phyloP scores from a whole-genome alignment of 2,329 filamentous ascomycete species.

The Xylariaceae sp. region DNA sequence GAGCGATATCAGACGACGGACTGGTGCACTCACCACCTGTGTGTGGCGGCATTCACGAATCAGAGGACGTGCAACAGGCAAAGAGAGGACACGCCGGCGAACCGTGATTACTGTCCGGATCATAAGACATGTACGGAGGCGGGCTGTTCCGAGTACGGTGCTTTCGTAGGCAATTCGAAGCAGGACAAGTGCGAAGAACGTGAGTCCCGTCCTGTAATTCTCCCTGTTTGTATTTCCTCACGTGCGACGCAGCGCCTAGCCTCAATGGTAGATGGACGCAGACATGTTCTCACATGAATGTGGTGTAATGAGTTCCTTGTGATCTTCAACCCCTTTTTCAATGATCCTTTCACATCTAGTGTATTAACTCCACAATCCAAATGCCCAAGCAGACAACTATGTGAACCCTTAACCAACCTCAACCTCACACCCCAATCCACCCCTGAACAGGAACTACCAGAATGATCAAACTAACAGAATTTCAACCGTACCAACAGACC shows the following conservation, averaged over 20 bases:
- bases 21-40: conserved; percentile 25
- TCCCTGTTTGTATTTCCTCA: not conserved
- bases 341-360: no score
- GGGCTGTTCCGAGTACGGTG: conserved; percentile 15
- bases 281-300: no score
- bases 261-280: no score
- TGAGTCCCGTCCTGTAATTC: conserved; percentile 12
- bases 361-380: no score
- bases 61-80: conserved; percentile 18
- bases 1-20: conserved; percentile 10
- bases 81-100: conserved; percentile 17
- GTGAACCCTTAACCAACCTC: no score
- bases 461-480: not conserved
- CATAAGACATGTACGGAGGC: conserved; percentile 18
- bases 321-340: no score
- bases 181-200: conserved; percentile 22
- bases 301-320: no score
- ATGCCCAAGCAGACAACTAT: no score
- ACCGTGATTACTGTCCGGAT: conserved; percentile 20
- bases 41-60: conserved; percentile 16
- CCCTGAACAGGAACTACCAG: no score
- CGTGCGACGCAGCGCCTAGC: no score
- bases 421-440: no score
- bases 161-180: conserved; percentile 5
- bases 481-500: conserved; percentile 2